A percentile compares a stretch with the other conserved stretches of the same genome.
Evolutionary conservation across 2,329 filamentous ascomycete species (phyloP).

Genomic region (Fusarium globosum): DNA sequence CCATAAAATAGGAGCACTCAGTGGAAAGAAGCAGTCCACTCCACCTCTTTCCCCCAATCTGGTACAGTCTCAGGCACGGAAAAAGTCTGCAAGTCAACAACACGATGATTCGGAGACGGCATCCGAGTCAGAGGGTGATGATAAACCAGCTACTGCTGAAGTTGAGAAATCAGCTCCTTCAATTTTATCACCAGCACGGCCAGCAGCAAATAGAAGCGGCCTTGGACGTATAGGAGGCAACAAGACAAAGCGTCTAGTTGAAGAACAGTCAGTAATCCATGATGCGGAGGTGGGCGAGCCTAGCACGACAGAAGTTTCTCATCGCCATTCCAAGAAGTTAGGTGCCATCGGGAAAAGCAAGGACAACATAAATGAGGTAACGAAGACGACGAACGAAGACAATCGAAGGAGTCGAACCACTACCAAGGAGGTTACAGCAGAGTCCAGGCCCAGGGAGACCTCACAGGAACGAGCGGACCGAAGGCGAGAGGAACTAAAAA

Average conservation of each 20-base stretch:
- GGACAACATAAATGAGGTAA: conserved; percentile 7
- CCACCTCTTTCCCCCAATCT: conserved; percentile 39
- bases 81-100: conserved; percentile 5
- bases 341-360: conserved; percentile 52
- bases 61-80: conserved; percentile 7
- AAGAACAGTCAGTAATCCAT: conserved; percentile 1
- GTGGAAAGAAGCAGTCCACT: conserved; percentile 48
- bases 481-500: conserved; percentile 62
- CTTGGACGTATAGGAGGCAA: conserved; percentile 57
- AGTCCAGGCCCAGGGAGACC: conserved; percentile 54
- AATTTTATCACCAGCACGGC: conserved; percentile 41
- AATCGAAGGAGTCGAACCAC: conserved; percentile 38
- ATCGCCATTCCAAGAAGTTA: conserved; percentile 42
- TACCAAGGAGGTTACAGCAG: conserved; percentile 38
- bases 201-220: conserved; percentile 45
- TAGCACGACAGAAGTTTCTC: conserved; percentile 7
- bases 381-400: conserved; percentile 20
- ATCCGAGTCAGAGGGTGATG: conserved; percentile 55
- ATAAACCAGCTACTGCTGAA: conserved; percentile 40
- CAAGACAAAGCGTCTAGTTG: conserved; percentile 34
- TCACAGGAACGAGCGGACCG: conserved; percentile 61
- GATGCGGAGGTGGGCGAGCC: conserved; percentile 15
- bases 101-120: conserved; percentile 56
- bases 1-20: conserved; percentile 51
- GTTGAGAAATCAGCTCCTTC: conserved; percentile 29